Evolutionary conservation across 1,284 basidiomycete genomes (phyloP), one percentile per base, ranked within the genome.

Genomic region (Ceraceosorus guamensis): DNA sequence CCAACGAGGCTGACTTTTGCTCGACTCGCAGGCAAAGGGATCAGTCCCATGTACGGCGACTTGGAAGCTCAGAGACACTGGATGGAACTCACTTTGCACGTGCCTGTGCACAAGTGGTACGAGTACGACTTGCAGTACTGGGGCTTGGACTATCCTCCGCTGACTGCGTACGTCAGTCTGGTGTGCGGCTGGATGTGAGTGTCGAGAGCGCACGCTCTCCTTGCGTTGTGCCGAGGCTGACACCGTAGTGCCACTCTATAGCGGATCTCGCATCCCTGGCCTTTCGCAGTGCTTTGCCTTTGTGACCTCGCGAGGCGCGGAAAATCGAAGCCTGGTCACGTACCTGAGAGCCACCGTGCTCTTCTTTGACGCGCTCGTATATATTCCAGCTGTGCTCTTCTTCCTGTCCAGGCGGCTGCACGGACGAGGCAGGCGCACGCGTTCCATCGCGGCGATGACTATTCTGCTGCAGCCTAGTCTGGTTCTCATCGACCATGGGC

Each of bases 51-150:
- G 83, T 87, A 83, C 62, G 91, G 91, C 14, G 91, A 95, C 77
- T 90, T 89, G 66, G 91, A 95, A 76, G 91, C 91, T 0, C 91
- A 93, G 71, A 81, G 91, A 52, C 90, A 93, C 77, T 93, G 90
- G 91, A 88, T 92, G 84, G 89, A 92, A 67, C 76, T 93, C 46
- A 89, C 89, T 0, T 78, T 83, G 34, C 86, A 90, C 69, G 79
- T 90, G 3, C 88, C 88, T 0, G 69, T 83, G 31, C 80, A 78
- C 7, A 77, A 85, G 65, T 93, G 91, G 91, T 93, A 93, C 77
- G 84, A 79, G 2, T 88, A 91, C 76, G 88, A 92, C 68, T 79
- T 89, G 35, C 83, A 83, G 50, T 92, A 92, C 67, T 95, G 91
- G 91, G 89, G 89, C 0, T 81, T 95, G 52, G 71, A 76, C 60